These are phyloP conservation scores for Camelina hispida DNA, from an alignment of 345 rosid genomes.

Conservation along the genomic window DNA sequence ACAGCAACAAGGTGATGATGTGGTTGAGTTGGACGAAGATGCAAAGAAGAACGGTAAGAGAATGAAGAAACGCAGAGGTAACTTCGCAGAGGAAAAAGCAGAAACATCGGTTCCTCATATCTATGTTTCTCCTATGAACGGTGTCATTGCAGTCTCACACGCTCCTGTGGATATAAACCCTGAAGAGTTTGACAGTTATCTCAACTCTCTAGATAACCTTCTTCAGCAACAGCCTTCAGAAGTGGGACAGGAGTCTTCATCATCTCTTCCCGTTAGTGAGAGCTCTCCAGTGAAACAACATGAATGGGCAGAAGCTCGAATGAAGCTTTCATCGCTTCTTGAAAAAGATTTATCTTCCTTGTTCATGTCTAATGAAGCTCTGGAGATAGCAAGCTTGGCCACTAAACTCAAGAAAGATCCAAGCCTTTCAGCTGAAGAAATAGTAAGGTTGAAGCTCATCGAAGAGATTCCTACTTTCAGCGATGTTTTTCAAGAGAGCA, in stretches of 20 bases:
- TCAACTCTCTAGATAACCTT: constrained; percentile 62
- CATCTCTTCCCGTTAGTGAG: constrained; percentile 12
- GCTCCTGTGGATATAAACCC: constrained; percentile 45
- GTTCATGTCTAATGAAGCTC: constrained; percentile 52
- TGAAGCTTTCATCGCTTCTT: constrained; percentile 61
- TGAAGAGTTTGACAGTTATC: constrained; percentile 69
- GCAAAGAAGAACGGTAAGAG: constrained; percentile 19
- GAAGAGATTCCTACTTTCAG: constrained; percentile 69
- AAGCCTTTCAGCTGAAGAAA: constrained; percentile 60
- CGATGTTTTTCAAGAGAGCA: constrained; percentile 60
- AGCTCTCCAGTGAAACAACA: constrained; percentile 44
- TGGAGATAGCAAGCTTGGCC: constrained; percentile 54
- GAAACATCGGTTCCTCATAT: constrained; percentile 43
- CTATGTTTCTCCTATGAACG: constrained; percentile 45
- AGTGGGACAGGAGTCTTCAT: constrained; percentile 12
- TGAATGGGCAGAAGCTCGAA: constrained; percentile 60
- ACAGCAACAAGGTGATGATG: constrained; percentile 36
- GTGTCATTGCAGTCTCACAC: constrained; percentile 41
- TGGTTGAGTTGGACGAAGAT: constrained; percentile 31
- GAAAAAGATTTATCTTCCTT: constrained; percentile 62
- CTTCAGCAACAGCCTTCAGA: constrained; percentile 54
- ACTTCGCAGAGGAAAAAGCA: constrained; percentile 31
- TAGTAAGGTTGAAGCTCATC: constrained; percentile 63
- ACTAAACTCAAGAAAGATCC: constrained; percentile 60
- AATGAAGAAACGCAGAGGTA: constrained; percentile 36